Evolutionary conservation across 306 rosid genomes (phyloP), one percentile per base, ranked within the genome.

Genomic region (Acacia acuminata): DNA sequence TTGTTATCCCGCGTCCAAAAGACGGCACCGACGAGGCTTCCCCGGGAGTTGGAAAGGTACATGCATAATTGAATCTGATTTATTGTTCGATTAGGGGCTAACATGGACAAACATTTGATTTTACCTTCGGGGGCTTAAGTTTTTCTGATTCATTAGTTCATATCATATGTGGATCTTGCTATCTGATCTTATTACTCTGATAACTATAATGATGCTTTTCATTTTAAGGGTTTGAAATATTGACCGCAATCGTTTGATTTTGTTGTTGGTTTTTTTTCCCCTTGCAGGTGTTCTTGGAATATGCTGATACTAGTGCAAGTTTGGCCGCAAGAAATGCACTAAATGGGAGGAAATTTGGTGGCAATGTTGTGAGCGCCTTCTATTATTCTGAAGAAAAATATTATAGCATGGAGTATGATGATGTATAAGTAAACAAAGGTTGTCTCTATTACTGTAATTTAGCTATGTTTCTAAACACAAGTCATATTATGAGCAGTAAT

Each of bases 21-120:
- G 84, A 48, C 45, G 51, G 81, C 13, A 91, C 77, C 13, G 94
- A 84, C 36, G 96, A 88, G 75, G 66, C 70, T 60, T 43, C 71
- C 40, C 32, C 94, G 2, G 97, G 96, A 42, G 81, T 93, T 71
- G 97, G 97, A 81, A 93, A 93, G 97, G 97, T 93, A 82, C 30
- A 9, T 55, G 25, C 30, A 48, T 71, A 25, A 73, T 85, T 77
- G 78, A 63, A 44, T 58, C 42, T 77, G 50, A 70, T 25, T 45
- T 66, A 47, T 74, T 13, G 34, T 66, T 61, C 25, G 27, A 3
- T 67, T 70, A 43, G 36, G 73, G 17, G 34, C 69, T 71, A 10
- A n/a, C 63, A 32, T 38, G 66, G 60, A n/a, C 50, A 25, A 24
- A 36, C 70, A 25, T 66, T n/a, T 75, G 45, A 22, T 40, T 48